A percentile compares a stretch with the other conserved stretches of the same genome.
Evolutionary conservation across 768 basidiomycete genomes (phyloP).

Genomic region (Suillus paluster): DNA sequence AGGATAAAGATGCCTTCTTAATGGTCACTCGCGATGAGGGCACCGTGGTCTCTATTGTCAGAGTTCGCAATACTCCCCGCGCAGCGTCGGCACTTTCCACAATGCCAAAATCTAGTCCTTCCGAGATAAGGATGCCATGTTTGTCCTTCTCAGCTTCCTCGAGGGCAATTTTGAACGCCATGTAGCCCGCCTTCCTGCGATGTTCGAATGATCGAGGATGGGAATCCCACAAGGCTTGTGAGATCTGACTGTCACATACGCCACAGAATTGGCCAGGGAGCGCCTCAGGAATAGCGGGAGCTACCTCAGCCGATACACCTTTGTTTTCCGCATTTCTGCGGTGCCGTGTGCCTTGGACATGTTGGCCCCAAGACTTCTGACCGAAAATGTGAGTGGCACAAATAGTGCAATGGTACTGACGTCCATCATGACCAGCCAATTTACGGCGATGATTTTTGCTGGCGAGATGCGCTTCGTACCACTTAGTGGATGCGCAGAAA

Average conservation of each 20-base stretch:
- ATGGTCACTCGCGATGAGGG: constrained; percentile 16
- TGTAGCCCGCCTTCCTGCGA: constrained; percentile 40
- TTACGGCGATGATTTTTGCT: constrained; percentile 35
- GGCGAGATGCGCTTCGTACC: constrained; percentile 35
- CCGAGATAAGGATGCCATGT: constrained; percentile 50
- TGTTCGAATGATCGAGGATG: constrained; percentile 41
- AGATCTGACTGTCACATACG: constrained; percentile 37
- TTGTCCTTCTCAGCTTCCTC: constrained; percentile 61
- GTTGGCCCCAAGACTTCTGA: constrained; percentile 27
- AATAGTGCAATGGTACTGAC: constrained; percentile 32
- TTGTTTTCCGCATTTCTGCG: constrained; percentile 10
- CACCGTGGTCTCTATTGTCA: constrained; percentile 18
- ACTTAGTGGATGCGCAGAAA: constrained; percentile 29
- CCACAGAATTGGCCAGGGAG: constrained; percentile 30
- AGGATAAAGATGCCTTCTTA: constrained; percentile 13
- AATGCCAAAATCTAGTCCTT: constrained; percentile 54
- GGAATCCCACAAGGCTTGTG: constrained; percentile 32
- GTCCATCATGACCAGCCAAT: constrained; percentile 23
- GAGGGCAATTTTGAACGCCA: constrained; percentile 45
- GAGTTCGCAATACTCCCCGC: constrained; percentile 12
- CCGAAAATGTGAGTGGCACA: constrained; percentile 28
- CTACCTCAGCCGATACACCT: constrained; percentile 30
- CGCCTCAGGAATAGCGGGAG: constrained; percentile 34
- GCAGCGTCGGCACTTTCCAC: constrained; percentile 43
- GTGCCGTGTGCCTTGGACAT: constrained; percentile 28